Base-by-base conservation (phyloP, 352 stramenopile genomes). In the Pilasporangium apinafurcum region DNA sequence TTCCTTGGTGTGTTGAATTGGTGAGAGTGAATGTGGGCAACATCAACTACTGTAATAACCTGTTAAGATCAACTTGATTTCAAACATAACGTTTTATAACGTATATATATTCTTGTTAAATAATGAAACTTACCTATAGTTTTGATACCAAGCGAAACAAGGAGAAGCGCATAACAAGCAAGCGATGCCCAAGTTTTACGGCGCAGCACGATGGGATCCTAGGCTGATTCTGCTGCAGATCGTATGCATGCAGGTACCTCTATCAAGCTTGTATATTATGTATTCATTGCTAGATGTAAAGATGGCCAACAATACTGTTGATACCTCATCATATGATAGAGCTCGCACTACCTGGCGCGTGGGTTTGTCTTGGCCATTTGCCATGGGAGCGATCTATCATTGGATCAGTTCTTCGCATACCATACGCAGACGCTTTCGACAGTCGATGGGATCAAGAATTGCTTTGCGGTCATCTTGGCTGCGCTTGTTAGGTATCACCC, bases 211-310 rank as follows among this genome's bases (percentile, higher is more conserved):
- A 35, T 95, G 83, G 83, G 71, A 83, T 50, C 83, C 83, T 14
- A 93, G 89, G 69, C 75, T 95, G 52, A 95, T 93, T 47, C 41
- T 86, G 31, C 62, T 92, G 52, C 83, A 95, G 65, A 95, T 95
- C 25, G 40, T 83, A 17, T 90, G 77, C 53, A 79, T 95, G 71
- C 83, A 95, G 77, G 83, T 92, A 46, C 29, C 58, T 51, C 20
- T 24, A 10, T 13, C 18, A 13, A 6, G 37, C 20, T 5, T 24
- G 24, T 37, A 6, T 18, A 5, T 44, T 14, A 8, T 24, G n/a
- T 31, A 10, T 26, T 14, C 30, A 10, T 17, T 26, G 4, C 3
- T 18, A 35, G 51, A 24, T 49, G 14, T 29, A 37, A 22, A 14
- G 4, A 42, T 43, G 40, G 20, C 18, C 5, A 20, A 37, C 20